Conservation (phyloP, 164 flowering plant species). For the Paratinospora sagittata region DNA sequence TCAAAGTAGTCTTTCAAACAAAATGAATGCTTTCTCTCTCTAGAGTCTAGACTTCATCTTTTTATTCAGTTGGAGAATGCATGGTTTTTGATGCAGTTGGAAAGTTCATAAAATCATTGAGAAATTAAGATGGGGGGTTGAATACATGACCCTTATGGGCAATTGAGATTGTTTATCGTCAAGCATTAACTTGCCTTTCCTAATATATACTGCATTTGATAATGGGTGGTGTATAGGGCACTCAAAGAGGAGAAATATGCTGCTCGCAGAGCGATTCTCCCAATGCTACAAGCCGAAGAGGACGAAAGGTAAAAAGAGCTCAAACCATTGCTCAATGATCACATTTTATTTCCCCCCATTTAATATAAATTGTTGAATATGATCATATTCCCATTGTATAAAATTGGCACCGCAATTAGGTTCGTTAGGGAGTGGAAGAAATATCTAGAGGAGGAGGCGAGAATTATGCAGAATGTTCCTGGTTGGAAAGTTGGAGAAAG, state of each 20-base stretch:
- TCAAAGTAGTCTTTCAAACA: too few species aligned
- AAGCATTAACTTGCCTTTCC: neutral
- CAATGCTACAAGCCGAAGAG: conserved; percentile 95
- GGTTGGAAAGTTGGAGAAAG: conserved; percentile 98
- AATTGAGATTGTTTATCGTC: neutral
- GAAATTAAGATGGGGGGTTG: neutral
- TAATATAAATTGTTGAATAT: neutral
- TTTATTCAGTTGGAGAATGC: too few species aligned
- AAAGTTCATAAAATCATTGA: too few species aligned
- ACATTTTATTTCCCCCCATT: neutral
- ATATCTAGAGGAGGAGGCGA: conserved; percentile 82
- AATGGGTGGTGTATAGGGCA: conserved; percentile 36
- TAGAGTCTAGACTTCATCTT: too few species aligned
- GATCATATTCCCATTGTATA: too few species aligned
- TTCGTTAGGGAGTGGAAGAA: conserved; percentile 97
- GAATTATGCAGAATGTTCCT: conserved; percentile 95
- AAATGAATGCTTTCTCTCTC: too few species aligned
- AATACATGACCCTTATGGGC: neutral
- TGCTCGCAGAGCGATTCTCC: conserved; percentile 84
- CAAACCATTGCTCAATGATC: neutral
- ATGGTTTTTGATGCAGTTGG: too few species aligned
- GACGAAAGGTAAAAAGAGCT: conserved; percentile 68
- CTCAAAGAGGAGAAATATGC: conserved; percentile 91
- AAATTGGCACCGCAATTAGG: conserved; percentile 26
- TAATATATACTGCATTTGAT: neutral